A percentile compares a stretch with the other conserved stretches of the same genome.
phyloP scores from a whole-genome alignment of 345 rosid species.

The Draba incana region DNA sequence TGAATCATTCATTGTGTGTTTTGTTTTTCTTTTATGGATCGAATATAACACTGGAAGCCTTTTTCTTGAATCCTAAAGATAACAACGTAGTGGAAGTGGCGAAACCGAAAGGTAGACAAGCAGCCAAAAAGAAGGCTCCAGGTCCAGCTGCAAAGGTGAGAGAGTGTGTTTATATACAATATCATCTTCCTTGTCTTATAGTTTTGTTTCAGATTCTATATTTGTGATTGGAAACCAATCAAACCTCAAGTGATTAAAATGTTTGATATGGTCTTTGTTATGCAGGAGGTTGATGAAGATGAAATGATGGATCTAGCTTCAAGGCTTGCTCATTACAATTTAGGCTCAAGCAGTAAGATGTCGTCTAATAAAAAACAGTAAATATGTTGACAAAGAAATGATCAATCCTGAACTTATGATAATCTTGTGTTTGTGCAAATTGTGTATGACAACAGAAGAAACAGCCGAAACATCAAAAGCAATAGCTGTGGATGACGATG shows the following conservation, averaged over 20 bases:
- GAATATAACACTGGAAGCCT: background rate
- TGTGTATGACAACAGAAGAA: background rate
- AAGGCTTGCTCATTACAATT: constrained; percentile 68
- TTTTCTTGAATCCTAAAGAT: constrained; percentile 45
- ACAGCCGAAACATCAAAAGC: constrained; percentile 37
- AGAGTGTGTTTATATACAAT: too few species aligned
- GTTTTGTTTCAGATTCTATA: too few species aligned
- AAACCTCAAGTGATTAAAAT: background rate
- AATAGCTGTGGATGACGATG: constrained; percentile 44
- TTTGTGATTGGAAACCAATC: too few species aligned
- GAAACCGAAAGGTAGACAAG: constrained; percentile 67
- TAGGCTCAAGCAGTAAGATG: constrained; percentile 60
- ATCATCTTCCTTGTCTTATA: too few species aligned
- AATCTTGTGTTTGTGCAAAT: too few species aligned
- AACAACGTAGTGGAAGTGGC: constrained; percentile 48
- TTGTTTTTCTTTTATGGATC: background rate
- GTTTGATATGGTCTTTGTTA: too few species aligned
- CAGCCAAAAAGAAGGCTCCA: constrained; percentile 64
- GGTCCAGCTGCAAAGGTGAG: constrained; percentile 54
- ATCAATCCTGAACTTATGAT: too few species aligned
- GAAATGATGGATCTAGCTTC: constrained; percentile 64
- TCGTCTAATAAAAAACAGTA: too few species aligned
- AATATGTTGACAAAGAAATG: background rate
- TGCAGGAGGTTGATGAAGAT: constrained; percentile 47
- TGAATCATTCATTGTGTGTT: background rate